Conservation (phyloP, 768 basidiomycete genomes). For the Amanita jacksonii region DNA sequence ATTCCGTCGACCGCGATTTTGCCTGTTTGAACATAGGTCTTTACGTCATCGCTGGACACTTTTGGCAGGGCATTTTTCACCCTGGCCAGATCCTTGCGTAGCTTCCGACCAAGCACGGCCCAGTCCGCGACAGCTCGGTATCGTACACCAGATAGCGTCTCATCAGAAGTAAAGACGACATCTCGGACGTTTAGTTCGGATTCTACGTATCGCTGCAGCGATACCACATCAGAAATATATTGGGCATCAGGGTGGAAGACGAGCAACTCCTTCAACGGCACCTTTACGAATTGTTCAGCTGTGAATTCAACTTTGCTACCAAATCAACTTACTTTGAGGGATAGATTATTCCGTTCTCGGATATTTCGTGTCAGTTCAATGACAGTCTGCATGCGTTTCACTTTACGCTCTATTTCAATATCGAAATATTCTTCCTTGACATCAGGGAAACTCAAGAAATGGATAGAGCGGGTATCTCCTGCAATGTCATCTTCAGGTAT, state of each 20-base stretch:
- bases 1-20: constrained; percentile 84
- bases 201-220: constrained; percentile 80
- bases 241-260: constrained; percentile 85
- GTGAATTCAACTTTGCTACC: constrained; percentile 1
- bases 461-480: constrained; percentile 83
- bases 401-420: constrained; percentile 85
- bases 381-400: constrained; percentile 89
- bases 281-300: constrained; percentile 33
- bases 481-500: constrained; percentile 66
- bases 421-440: constrained; percentile 96
- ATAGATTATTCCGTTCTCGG: constrained; percentile 78
- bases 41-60: constrained; percentile 76
- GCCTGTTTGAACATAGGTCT: constrained; percentile 62
- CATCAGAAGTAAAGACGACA: constrained; percentile 83
- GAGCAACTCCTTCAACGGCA: constrained; percentile 84
- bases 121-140: constrained; percentile 94
- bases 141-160: constrained; percentile 73
- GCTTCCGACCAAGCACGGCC: constrained; percentile 86
- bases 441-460: constrained; percentile 91
- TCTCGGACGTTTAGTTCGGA: constrained; percentile 95
- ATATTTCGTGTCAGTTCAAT: constrained; percentile 87
- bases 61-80: constrained; percentile 83
- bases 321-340: constrained; percentile 67
- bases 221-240: constrained; percentile 79
- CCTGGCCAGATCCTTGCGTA: constrained; percentile 83